These are phyloP conservation scores for Neurospora sp. DNA, from an alignment of 495 filamentous ascomycete genomes.

Conservation along the genomic window DNA sequence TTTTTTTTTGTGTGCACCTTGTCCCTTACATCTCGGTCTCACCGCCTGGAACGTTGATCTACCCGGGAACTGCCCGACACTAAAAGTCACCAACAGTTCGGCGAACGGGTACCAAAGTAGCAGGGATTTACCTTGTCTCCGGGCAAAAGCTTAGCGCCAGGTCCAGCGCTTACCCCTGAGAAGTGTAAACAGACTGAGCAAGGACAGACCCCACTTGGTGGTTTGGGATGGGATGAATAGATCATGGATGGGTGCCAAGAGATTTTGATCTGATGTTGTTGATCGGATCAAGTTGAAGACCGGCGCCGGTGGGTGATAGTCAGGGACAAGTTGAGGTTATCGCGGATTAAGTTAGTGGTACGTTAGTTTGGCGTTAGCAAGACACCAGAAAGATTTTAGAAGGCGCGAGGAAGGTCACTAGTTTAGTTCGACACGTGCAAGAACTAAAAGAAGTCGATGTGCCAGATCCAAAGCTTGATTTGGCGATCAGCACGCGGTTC, in stretches of 20 bases:
- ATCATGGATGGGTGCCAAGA: background rate
- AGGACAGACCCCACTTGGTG: background rate
- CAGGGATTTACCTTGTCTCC: background rate
- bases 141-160: background rate
- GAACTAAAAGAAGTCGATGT: background rate
- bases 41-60: background rate
- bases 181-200: background rate
- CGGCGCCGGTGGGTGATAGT: background rate
- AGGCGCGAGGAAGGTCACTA: background rate
- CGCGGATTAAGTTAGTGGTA: background rate
- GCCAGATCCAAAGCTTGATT: background rate
- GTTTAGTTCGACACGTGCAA: background rate
- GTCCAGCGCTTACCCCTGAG: background rate
- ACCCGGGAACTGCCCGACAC: background rate
- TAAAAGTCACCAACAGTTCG: background rate
- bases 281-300: background rate
- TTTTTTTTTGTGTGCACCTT: background rate
- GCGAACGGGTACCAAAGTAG: background rate
- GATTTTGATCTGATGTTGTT: background rate
- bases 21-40: background rate
- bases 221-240: background rate
- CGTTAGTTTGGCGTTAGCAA: background rate
- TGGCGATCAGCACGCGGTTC: background rate
- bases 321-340: background rate
- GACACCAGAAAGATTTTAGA: background rate